These are phyloP conservation scores for Wickerhamiella spandovensis DNA, from an alignment of 805 yeast species.

Conservation along the genomic window DNA sequence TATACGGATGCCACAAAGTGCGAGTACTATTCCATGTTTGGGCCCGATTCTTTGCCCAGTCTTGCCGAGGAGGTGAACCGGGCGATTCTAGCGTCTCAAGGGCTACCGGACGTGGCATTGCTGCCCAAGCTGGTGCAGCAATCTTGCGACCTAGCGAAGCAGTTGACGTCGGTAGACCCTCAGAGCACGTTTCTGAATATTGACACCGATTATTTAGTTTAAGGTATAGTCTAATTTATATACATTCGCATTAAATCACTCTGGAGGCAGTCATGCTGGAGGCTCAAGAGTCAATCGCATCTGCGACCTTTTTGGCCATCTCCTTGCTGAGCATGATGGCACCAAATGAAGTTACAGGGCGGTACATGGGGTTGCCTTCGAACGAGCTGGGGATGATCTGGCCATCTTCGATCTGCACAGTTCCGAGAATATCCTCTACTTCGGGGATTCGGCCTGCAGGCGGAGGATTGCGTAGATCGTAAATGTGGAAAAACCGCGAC, in stretches of 20 bases:
- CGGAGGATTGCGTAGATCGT: slow-evolving; percentile 55
- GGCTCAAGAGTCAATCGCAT: slow-evolving; percentile 7
- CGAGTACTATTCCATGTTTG: slow-evolving; percentile 2
- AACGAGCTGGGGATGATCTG: slow-evolving; percentile 42
- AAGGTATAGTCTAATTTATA: neutral
- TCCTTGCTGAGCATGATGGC: slow-evolving; percentile 39
- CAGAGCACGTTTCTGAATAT: neutral
- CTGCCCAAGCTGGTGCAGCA: neutral
- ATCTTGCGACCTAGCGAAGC: neutral
- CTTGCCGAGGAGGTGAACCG: slow-evolving; percentile 1
- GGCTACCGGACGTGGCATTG: neutral
- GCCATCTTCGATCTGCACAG: slow-evolving; percentile 48
- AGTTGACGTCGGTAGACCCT: neutral
- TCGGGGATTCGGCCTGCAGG: slow-evolving; percentile 54
- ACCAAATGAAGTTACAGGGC: slow-evolving; percentile 38
- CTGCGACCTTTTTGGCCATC: slow-evolving; percentile 30
- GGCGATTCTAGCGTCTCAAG: neutral
- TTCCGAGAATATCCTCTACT: slow-evolving; percentile 58
- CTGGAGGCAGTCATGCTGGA: no score
- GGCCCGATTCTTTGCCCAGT: slow-evolving; percentile 2
- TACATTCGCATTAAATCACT: neutral
- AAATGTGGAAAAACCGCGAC: slow-evolving; percentile 50
- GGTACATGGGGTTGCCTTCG: slow-evolving; percentile 46
- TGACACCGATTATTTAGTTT: neutral
- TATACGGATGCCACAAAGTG: slow-evolving; percentile 2